Percentiles rank a stretch among this genome's conserved stretches.
Conservation (phyloP, 2,329 filamentous ascomycete genomes). For the Xylariales sp. region DNA sequence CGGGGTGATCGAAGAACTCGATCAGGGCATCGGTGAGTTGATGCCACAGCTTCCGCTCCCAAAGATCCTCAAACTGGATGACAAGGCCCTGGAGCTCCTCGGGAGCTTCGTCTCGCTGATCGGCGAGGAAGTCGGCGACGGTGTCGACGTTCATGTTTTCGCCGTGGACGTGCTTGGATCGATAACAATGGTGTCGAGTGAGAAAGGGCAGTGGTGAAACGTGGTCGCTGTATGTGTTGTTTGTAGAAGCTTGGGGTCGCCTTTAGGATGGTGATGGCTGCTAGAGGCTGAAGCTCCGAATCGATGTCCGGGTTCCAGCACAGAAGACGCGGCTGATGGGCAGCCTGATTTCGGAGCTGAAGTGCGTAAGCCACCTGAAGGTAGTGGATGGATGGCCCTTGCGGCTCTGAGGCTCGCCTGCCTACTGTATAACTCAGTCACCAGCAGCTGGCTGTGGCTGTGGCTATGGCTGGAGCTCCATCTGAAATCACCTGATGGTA, state of each 20-base stretch:
- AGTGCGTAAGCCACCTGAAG: slow-evolving; percentile 5
- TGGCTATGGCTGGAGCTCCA: slow-evolving; percentile 4
- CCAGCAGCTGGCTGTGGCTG: neutral
- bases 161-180: neutral
- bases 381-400: too few species aligned
- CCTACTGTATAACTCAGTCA: too few species aligned
- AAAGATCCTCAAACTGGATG: slow-evolving; percentile 89
- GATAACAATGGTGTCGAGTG: neutral
- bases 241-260: too few species aligned
- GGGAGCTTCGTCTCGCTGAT: slow-evolving; percentile 83
- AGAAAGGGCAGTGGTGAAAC: too few species aligned
- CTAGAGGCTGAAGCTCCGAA: neutral
- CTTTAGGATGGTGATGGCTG: too few species aligned
- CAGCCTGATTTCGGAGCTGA: slow-evolving; percentile 27
- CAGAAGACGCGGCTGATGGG: slow-evolving; percentile 32
- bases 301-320: slow-evolving; percentile 10
- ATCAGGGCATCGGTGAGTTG: slow-evolving; percentile 88
- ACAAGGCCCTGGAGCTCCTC: slow-evolving; percentile 85
- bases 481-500: slow-evolving; percentile 9
- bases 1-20: slow-evolving; percentile 78
- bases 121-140: slow-evolving; percentile 86
- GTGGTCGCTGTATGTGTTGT: too few species aligned
- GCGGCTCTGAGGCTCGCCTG: too few species aligned
- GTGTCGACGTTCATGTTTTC: slow-evolving; percentile 73
- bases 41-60: slow-evolving; percentile 99